These are phyloP conservation scores for Citrus inodora DNA, from an alignment of 345 rosid species.

Conservation along the genomic window DNA sequence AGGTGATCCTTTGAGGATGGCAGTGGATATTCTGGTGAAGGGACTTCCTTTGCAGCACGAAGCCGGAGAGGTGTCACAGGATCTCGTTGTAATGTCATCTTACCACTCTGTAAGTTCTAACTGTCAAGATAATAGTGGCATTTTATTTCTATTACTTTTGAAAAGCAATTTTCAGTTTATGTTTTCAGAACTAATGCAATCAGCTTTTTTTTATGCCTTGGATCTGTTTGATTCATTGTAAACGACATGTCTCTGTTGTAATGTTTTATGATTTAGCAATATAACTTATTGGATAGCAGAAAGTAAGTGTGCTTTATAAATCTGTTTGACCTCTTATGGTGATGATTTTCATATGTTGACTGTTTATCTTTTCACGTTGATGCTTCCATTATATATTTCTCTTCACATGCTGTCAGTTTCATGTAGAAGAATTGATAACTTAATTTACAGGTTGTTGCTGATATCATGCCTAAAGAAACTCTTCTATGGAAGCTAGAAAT, in stretches of 20 bases:
- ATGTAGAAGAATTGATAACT: conserved; percentile 13
- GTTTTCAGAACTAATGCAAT: neutral
- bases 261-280: neutral
- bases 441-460: conserved; percentile 49
- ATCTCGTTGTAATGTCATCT: conserved; percentile 29
- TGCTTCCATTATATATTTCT: neutral
- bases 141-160: neutral
- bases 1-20: conserved; percentile 37
- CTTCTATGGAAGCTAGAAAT: conserved; percentile 75
- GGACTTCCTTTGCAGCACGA: conserved; percentile 23
- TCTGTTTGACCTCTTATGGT: neutral
- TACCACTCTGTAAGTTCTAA: conserved; percentile 31
- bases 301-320: neutral
- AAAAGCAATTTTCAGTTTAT: neutral
- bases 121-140: neutral
- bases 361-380: neutral
- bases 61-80: conserved; percentile 28
- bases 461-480: conserved; percentile 58
- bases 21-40: conserved; percentile 31
- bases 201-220: neutral
- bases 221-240: neutral
- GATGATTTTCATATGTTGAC: neutral
- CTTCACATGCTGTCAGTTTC: neutral
- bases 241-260: neutral
- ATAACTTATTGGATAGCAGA: neutral